Base-by-base conservation (phyloP, 1,139 yeast species). In the Trichomonascaceae sp. region DNA sequence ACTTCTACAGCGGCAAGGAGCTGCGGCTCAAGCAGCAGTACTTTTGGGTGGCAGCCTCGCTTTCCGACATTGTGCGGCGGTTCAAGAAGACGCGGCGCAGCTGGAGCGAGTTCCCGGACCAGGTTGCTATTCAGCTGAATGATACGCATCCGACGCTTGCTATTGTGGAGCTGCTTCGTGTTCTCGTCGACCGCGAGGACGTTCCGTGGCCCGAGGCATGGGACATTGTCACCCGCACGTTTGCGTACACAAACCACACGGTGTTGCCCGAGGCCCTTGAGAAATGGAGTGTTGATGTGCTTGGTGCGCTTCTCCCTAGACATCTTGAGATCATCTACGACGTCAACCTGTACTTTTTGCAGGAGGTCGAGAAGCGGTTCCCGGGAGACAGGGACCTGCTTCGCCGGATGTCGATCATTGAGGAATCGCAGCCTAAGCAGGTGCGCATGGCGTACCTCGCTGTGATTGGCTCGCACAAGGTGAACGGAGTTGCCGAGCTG, bases 121-220 rank as follows among this genome's bases (percentile, higher is more conserved):
- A 78, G 52, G 73, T 81, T 41, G 95, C 95, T 30, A 85, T 85
- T 54, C 97, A 87, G 62, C 71, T 87, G 58, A 85, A 85, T 56
- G 97, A 85, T 54, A 85, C 97, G 13, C 97, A 85, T 54, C 97
- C 97, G 37, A 81, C 96, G 11, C 64, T 85, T 52, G 95, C 95
- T 4, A 65, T 85, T 52, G 93, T 84, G 31, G 97, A 85, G 59
- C 69, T 85, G 47, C 92, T 81, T 63, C 72, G 97, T 59, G 69
- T 87, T 38, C 63, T 85, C 41, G 76, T 85, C 42, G 97, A 85
- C 59, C 62, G 78, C 45, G 95, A 85, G 60, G 76, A 74, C 32
- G 64, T 85, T 41, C 69, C 64, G 17, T 85, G 94, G 94, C 75
- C 72, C 48, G 67, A 66, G 34, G 94, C 96, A 27, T 85, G 96